These are phyloP conservation scores for Boletus fagicola DNA, from an alignment of 768 basidiomycete genomes.

Conservation along the genomic window DNA sequence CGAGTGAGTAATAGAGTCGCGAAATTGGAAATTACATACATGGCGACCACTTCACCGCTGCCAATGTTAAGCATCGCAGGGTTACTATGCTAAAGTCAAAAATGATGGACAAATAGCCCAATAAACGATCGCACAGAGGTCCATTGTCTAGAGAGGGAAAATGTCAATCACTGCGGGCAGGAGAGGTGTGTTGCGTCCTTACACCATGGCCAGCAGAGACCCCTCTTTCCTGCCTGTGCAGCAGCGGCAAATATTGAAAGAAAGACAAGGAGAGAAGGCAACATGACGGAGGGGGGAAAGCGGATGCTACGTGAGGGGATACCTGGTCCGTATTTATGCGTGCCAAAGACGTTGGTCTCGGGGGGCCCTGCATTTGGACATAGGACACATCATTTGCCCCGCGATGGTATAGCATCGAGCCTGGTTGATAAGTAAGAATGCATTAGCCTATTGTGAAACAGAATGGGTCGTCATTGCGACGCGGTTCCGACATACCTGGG, in stretches of 20 bases:
- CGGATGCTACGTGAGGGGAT: neutral
- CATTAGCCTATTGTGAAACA: neutral
- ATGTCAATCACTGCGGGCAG: neutral
- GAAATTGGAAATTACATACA: constrained; percentile 19
- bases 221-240: constrained; percentile 38
- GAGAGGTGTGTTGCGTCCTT: neutral
- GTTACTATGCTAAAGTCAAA: constrained; percentile 18
- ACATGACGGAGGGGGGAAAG: constrained; percentile 12
- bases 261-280: constrained; percentile 13
- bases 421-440: neutral
- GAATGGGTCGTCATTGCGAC: neutral
- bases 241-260: constrained; percentile 16
- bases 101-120: neutral
- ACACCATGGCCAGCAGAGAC: constrained; percentile 39
- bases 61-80: constrained; percentile 31
- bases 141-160: constrained; percentile 23
- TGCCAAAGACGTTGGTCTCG: neutral
- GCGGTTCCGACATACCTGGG: neutral
- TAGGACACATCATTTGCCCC: neutral
- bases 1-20: neutral
- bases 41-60: constrained; percentile 33
- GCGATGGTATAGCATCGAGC: neutral
- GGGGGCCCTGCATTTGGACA: neutral
- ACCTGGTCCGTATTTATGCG: neutral
- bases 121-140: constrained; percentile 26